Evolutionary conservation across 2,329 filamentous ascomycete genomes (phyloP).

Genomic region (Fusarium torreyae): DNA sequence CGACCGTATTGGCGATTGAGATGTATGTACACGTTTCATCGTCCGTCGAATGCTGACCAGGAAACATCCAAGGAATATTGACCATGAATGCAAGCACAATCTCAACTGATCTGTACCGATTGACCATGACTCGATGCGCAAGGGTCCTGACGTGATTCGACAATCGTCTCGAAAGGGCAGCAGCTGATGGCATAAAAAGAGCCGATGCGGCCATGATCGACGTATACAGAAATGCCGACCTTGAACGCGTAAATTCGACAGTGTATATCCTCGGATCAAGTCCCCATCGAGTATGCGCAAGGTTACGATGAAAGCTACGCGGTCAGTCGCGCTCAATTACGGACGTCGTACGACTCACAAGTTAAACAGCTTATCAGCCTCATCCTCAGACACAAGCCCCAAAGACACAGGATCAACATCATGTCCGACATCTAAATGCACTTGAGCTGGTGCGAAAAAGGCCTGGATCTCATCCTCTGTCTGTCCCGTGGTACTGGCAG

Average conservation of each 20-base stretch:
- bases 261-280: conserved; percentile 78
- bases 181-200: conserved; percentile 75
- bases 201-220: conserved; percentile 79
- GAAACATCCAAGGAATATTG: conserved; percentile 82
- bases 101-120: conserved; percentile 78
- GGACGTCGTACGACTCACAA: conserved; percentile 65
- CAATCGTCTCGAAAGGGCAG: conserved; percentile 75
- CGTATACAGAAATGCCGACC: conserved; percentile 80
- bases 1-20: conserved; percentile 77
- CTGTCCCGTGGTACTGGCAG: conserved; percentile 41
- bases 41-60: conserved; percentile 76
- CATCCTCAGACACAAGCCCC: conserved; percentile 76
- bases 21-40: conserved; percentile 82
- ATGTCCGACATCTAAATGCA: conserved; percentile 73
- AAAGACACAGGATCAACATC: conserved; percentile 79
- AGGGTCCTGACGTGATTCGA: conserved; percentile 75
- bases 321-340: neutral
- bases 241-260: conserved; percentile 73
- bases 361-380: conserved; percentile 74
- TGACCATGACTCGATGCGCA: conserved; percentile 72
- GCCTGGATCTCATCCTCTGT: conserved; percentile 67
- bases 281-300: conserved; percentile 82
- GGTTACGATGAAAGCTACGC: conserved; percentile 75
- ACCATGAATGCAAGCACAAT: conserved; percentile 83
- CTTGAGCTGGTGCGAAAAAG: conserved; percentile 77